Evolutionary conservation across 305 asterid genomes (phyloP).

Genomic region (Fraxinus xanthoxyloides): DNA sequence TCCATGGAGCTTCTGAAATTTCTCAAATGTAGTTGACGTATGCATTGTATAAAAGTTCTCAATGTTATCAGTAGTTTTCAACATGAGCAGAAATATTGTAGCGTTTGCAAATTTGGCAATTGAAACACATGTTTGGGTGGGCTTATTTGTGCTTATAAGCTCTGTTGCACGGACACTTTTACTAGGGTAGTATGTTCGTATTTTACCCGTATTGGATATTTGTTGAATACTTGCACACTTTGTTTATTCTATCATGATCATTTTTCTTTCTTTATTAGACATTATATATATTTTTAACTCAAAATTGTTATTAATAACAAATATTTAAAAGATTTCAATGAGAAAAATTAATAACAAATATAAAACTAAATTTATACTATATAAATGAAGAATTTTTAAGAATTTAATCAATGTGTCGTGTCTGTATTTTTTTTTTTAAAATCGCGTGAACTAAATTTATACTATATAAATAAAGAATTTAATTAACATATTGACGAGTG

Average conservation of each 20-base stretch:
- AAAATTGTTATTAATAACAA: no score
- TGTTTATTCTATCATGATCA: background rate
- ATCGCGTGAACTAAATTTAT: no score
- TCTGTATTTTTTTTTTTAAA: no score
- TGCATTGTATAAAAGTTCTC: conserved; percentile 16
- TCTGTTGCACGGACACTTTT: background rate
- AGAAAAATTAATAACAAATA: no score
- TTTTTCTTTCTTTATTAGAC: background rate
- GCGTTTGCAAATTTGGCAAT: conserved; percentile 3
- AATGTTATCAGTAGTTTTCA: background rate
- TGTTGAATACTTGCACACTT: background rate
- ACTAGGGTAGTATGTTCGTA: background rate
- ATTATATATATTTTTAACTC: no score
- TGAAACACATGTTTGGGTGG: background rate
- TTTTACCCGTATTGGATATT: background rate
- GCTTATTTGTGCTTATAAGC: background rate
- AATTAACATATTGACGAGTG: background rate
- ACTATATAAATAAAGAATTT: background rate
- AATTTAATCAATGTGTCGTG: no score
- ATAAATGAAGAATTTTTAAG: background rate
- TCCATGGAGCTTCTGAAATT: conserved; percentile 4
- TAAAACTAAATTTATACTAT: no score
- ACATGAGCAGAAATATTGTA: background rate
- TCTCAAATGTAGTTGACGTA: conserved; percentile 1
- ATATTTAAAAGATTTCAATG: background rate